A percentile compares a stretch with the other conserved stretches of the same genome.
Evolutionary conservation across 1,284 basidiomycete species (phyloP).

Genomic region (Bjerkandera adusta): DNA sequence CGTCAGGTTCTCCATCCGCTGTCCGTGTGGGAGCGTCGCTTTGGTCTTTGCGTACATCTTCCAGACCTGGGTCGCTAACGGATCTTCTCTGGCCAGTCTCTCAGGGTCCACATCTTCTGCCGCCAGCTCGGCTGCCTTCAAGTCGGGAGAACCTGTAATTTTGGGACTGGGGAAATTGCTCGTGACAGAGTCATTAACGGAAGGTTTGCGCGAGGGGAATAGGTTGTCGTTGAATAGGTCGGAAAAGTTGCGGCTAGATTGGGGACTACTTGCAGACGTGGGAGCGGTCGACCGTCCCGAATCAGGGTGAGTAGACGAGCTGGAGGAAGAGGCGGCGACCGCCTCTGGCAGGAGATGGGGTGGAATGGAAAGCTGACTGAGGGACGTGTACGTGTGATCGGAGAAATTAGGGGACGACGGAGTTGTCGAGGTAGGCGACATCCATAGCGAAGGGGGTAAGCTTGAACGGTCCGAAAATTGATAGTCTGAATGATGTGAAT

Average conservation of each 20-base stretch:
- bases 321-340: constrained; percentile 24
- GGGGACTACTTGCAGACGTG: constrained; percentile 30
- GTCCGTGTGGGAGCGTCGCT: constrained; percentile 84
- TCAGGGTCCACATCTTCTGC: constrained; percentile 53
- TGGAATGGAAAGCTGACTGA: constrained; percentile 25
- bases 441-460: constrained; percentile 76
- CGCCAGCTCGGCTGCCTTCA: constrained; percentile 41
- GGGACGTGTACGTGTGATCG: constrained; percentile 33
- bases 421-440: constrained; percentile 63
- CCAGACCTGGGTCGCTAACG: constrained; percentile 95
- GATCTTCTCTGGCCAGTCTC: constrained; percentile 75
- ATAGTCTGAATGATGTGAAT: constrained; percentile 7
- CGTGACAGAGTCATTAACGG: constrained; percentile 37
- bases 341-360: constrained; percentile 27
- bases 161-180: constrained; percentile 62
- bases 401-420: constrained; percentile 39
- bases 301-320: constrained; percentile 26
- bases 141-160: constrained; percentile 65
- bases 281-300: constrained; percentile 29
- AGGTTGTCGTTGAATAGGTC: constrained; percentile 73
- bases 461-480: constrained; percentile 50
- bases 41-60: constrained; percentile 93
- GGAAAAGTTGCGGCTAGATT: constrained; percentile 46
- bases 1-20: constrained; percentile 95
- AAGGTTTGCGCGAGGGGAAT: constrained; percentile 39